These are phyloP conservation scores for Rhizophagus prolifer DNA, from an alignment of 192 early-diverging fungal genomes.

Conservation along the genomic window DNA sequence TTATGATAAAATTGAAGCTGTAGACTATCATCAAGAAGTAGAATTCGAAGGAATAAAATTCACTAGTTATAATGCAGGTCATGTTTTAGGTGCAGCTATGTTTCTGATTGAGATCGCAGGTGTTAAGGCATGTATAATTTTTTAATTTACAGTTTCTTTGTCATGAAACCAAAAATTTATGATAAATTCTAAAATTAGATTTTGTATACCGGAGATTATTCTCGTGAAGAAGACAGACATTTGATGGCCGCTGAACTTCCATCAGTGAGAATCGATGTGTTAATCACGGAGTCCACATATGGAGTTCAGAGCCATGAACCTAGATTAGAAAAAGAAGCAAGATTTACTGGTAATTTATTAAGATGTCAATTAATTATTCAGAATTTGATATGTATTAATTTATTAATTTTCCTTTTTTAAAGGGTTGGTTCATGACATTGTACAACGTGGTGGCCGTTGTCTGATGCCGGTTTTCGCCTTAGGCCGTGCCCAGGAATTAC, in stretches of 20 bases:
- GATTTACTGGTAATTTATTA: slow-evolving; percentile 69
- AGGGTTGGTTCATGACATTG: slow-evolving; percentile 78
- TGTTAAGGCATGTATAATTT: slow-evolving; percentile 58
- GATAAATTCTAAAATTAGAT: slow-evolving; percentile 38
- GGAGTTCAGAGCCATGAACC: slow-evolving; percentile 96
- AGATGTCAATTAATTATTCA: neutral
- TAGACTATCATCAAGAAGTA: slow-evolving; percentile 95
- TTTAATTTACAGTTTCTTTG: neutral
- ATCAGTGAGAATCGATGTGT: slow-evolving; percentile 78
- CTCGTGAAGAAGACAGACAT: slow-evolving; percentile 98
- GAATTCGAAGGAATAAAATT: slow-evolving; percentile 95
- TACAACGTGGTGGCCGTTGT: slow-evolving; percentile 85
- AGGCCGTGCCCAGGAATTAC: slow-evolving; percentile 95
- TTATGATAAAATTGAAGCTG: slow-evolving; percentile 88
- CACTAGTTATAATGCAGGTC: slow-evolving; percentile 95
- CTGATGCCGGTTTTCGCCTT: slow-evolving; percentile 95
- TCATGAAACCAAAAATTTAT: neutral
- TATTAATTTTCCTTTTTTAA: neutral
- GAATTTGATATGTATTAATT: neutral
- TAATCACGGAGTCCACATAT: slow-evolving; percentile 96
- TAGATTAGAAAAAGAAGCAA: slow-evolving; percentile 84
- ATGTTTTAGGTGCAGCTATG: slow-evolving; percentile 98
- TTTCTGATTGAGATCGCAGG: slow-evolving; percentile 90
- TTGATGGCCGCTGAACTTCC: slow-evolving; percentile 96
- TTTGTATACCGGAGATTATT: slow-evolving; percentile 98